Evolutionary conservation across 768 basidiomycete genomes (phyloP), one percentile per base, ranked within the genome.

Genomic region (Hericium alpestre): DNA sequence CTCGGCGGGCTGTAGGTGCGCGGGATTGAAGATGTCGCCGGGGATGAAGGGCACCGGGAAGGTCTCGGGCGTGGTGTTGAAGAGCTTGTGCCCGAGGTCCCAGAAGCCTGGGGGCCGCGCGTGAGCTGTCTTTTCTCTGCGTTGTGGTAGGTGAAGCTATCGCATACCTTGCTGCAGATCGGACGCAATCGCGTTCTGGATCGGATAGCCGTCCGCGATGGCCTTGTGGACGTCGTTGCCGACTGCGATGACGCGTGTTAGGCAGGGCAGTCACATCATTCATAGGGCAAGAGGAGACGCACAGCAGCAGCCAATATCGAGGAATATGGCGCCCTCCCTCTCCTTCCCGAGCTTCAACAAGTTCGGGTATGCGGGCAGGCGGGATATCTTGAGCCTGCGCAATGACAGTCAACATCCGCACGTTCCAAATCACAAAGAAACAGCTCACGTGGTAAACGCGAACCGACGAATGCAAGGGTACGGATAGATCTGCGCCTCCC

Each of bases 81-180:
- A 86, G 13, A 86, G 71, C 50, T 79, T 70, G 59, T 85, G 82
- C 1, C 83, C 83, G 3, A 77, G 71, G 4, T 78, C 71, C 83
- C 82, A 85, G 60, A 80, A 80, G 12, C 69, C 82, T 83, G 55
- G 10, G 38, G 3, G 13, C n/a, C 8, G 4, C 23, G n/a, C 5
- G 16, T 27, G 40, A 7, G 39, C 48, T 8, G 20, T 55, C 5
- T 15, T 13, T n/a, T 41, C 18, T 4, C 20, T 10, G 23, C 27
- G 25, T 32, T 0, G 27, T 56, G 12, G 25, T 38, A 56, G 5
- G 25, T 51, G n/a, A 12, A 12, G 38, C 3, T 23, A 13, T 32
- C 3, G 57, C 62, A 57, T 54, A 73, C 75, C 73, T 53, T 59
- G 63, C n/a, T 64, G 59, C 18, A 75, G 53, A 58, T 78, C 76